A percentile compares a stretch with the other conserved stretches of the same genome.
These are phyloP conservation scores for Fusarium burgessii DNA, from an alignment of 2,329 filamentous ascomycete genomes.

Conservation along the genomic window DNA sequence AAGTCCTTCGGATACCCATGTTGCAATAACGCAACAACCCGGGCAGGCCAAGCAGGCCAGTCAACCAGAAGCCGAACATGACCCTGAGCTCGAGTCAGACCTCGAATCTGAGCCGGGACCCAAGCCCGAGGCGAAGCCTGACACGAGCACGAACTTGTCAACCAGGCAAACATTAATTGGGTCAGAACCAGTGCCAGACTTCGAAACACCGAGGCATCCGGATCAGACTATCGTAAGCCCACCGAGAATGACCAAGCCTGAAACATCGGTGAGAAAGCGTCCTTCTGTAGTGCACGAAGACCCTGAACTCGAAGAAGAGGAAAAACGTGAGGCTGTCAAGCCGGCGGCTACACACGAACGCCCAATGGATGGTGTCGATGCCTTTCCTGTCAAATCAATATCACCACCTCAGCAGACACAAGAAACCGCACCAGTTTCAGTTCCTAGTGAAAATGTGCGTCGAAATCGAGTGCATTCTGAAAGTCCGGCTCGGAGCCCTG, in stretches of 20 bases:
- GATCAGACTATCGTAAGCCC: not conserved
- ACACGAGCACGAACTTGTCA: not conserved
- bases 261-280: conserved; percentile 49
- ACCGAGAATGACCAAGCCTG: not conserved
- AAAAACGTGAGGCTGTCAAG: conserved; percentile 21
- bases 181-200: conserved; percentile 10
- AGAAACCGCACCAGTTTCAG: not conserved
- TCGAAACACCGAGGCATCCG: not conserved
- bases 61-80: conserved; percentile 3
- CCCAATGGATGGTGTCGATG: conserved; percentile 48
- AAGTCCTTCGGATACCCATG: not conserved
- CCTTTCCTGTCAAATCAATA: conserved; percentile 49
- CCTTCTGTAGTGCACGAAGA: conserved; percentile 62
- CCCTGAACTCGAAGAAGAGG: conserved; percentile 55
- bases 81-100: conserved; percentile 21
- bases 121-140: not conserved
- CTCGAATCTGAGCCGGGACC: conserved; percentile 20
- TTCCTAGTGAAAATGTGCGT: conserved; percentile 34
- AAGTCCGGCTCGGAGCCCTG: conserved; percentile 76
- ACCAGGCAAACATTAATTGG: conserved; percentile 15
- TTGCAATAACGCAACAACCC: conserved; percentile 2
- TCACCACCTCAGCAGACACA: conserved; percentile 8
- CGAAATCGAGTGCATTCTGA: conserved; percentile 59
- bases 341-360: conserved; percentile 10
- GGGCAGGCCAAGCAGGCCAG: conserved; percentile 2